phyloP scores from a whole-genome alignment of 345 rosid genomes.

The Euphorbia tirucalli region DNA sequence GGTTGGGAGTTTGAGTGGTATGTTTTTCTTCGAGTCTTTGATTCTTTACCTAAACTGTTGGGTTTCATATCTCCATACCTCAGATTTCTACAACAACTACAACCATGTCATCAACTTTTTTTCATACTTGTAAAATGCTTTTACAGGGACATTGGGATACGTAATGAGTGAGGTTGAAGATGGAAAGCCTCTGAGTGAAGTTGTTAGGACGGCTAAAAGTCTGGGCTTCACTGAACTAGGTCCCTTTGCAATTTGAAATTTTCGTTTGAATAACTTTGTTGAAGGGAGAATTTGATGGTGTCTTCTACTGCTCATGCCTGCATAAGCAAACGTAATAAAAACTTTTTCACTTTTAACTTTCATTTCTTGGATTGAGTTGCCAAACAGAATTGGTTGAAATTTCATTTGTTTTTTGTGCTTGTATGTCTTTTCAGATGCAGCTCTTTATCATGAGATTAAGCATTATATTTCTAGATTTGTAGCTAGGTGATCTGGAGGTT shows the following conservation, averaged over 20 bases:
- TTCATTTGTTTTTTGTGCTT: background rate
- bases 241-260: constrained; percentile 24
- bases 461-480: no score
- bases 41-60: constrained; percentile 8
- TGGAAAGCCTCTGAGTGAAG: constrained; percentile 86
- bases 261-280: constrained; percentile 16
- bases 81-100: constrained; percentile 4
- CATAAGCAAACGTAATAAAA: constrained; percentile 4
- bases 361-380: background rate
- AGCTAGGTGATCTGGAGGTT: no score
- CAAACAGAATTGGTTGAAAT: no score
- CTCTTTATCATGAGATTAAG: background rate
- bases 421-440: background rate
- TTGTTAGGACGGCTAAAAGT: constrained; percentile 76
- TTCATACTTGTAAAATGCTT: constrained; percentile 5
- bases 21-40: constrained; percentile 13
- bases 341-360: background rate
- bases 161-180: constrained; percentile 95
- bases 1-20: constrained; percentile 90
- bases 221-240: constrained; percentile 98
- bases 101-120: constrained; percentile 6
- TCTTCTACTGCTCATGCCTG: background rate
- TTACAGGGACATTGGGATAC: constrained; percentile 79
- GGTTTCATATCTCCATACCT: background rate
- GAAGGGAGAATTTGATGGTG: background rate